These are phyloP conservation scores for Asterophora parasitica DNA, from an alignment of 768 basidiomycete genomes.

Conservation along the genomic window DNA sequence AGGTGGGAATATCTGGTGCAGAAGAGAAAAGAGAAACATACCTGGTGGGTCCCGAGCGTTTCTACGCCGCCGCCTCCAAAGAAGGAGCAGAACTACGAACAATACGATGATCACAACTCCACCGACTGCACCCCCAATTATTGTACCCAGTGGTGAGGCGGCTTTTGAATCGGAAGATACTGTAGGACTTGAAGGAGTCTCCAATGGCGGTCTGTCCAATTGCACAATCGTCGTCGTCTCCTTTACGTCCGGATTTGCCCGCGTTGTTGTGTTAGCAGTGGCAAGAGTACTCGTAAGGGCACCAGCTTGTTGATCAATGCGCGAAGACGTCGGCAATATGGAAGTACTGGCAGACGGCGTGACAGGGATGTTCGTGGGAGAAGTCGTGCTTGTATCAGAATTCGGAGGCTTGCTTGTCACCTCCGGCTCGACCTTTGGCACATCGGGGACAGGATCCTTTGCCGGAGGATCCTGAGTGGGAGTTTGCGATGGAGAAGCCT, in stretches of 20 bases:
- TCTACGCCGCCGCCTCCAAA: slow-evolving; percentile 1
- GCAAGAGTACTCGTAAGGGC: background rate
- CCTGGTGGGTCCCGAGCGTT: background rate
- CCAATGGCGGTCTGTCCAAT: too few species aligned
- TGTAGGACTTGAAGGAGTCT: background rate
- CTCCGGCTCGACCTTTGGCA: background rate
- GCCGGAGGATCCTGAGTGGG: too few species aligned
- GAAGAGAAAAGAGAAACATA: background rate
- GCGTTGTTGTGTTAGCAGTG: background rate
- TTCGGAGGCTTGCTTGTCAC: background rate
- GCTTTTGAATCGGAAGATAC: background rate
- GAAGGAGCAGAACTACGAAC: background rate
- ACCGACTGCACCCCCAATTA: background rate
- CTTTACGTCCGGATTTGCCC: background rate
- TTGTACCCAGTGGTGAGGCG: background rate
- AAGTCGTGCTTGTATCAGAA: background rate
- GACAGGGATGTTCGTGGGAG: background rate
- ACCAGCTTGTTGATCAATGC: background rate
- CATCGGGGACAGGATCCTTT: background rate
- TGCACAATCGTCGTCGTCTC: background rate
- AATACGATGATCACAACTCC: background rate
- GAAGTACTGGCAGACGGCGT: background rate
- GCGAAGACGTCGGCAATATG: background rate
- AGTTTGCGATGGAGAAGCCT: too few species aligned
- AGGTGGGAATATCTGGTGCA: background rate